phyloP scores from a whole-genome alignment of 176 grass and related monocot species.

The Bolboschoenus planiculmis region DNA sequence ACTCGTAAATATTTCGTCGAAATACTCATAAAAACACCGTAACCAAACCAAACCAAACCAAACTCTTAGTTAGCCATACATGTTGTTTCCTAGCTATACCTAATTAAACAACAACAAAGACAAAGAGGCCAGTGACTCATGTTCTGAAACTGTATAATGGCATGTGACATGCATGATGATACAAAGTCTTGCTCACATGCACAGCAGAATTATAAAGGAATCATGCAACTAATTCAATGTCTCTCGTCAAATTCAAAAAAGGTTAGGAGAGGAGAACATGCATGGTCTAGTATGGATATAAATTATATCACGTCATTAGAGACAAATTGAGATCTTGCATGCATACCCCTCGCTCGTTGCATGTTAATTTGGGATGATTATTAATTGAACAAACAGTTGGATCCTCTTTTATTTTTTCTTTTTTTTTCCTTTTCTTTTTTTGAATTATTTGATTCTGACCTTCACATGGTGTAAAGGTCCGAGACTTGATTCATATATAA shows the following conservation, averaged over 20 bases:
- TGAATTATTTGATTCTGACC: too few species aligned
- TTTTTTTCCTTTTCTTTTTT: too few species aligned
- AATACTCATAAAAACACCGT: too few species aligned
- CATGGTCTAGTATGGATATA: neutral
- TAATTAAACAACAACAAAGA: neutral
- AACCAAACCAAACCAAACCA: neutral
- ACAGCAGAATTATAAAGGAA: neutral
- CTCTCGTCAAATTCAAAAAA: neutral
- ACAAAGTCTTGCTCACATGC: neutral
- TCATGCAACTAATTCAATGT: neutral
- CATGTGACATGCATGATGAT: neutral
- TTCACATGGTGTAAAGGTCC: too few species aligned
- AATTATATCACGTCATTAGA: neutral
- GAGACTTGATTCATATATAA: too few species aligned
- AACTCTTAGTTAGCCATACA: neutral
- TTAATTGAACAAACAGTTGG: neutral
- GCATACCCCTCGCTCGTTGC: neutral
- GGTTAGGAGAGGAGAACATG: neutral
- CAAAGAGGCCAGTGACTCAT: neutral
- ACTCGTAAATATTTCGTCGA: too few species aligned
- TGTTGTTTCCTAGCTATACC: neutral
- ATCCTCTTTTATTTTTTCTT: too few species aligned
- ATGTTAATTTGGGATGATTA: too few species aligned
- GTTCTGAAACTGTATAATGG: neutral
- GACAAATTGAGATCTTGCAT: neutral